A percentile compares a stretch with the other conserved stretches of the same genome.
Conservation (phyloP, 495 filamentous ascomycete species). For the Aspergillus baeticus region DNA sequence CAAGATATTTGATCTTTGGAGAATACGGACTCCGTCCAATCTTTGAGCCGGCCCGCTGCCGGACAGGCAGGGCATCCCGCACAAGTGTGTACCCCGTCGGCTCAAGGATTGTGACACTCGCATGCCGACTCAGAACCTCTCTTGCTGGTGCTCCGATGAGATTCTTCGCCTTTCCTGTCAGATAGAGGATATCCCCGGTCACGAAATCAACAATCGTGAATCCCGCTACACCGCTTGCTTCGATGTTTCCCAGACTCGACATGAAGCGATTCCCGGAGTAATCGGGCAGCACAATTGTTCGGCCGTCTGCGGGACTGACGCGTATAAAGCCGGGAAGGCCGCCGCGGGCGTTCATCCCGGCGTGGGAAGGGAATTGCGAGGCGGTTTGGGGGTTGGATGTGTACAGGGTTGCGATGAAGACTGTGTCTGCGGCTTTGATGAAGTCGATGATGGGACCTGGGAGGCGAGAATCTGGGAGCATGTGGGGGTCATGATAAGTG, state of each 20-base stretch:
- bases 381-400: neutral
- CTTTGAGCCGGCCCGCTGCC: neutral
- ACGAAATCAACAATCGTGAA: neutral
- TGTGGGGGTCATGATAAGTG: neutral
- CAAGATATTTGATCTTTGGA: neutral
- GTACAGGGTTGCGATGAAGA: neutral
- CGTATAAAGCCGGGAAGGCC: neutral
- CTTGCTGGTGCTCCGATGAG: neutral
- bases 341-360: conserved; percentile 1
- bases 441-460: neutral
- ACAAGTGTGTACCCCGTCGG: neutral
- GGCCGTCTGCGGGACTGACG: neutral
- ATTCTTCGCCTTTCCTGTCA: neutral
- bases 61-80: neutral
- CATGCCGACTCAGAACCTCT: neutral
- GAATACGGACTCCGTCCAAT: neutral
- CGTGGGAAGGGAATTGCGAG: neutral
- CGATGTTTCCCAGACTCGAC: neutral
- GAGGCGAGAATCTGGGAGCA: neutral
- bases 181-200: neutral
- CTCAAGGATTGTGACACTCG: neutral
- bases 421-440: neutral
- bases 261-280: neutral
- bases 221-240: neutral
- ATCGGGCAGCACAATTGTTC: neutral